These are phyloP conservation scores for Geum urbanum DNA, from an alignment of 306 rosid species.

Conservation along the genomic window DNA sequence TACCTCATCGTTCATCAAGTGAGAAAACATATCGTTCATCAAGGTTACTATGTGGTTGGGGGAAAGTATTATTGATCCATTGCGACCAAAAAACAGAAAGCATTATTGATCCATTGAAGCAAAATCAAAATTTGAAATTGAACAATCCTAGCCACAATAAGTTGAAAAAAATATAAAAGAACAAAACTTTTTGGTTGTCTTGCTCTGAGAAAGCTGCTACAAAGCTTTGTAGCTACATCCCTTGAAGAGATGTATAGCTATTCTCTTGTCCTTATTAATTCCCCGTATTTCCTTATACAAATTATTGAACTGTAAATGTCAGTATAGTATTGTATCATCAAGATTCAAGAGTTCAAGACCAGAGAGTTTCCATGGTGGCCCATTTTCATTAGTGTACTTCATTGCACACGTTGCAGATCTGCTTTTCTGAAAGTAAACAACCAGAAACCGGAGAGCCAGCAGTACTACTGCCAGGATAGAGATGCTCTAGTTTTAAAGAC, in stretches of 20 bases:
- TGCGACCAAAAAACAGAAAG: too few species aligned
- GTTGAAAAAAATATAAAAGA: not conserved
- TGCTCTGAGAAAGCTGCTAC: not conserved
- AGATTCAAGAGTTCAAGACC: too few species aligned
- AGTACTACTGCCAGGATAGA: not conserved
- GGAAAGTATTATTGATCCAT: too few species aligned
- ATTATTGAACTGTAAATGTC: constrained; percentile 10
- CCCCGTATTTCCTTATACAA: not conserved
- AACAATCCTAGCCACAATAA: not conserved
- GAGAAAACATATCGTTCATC: too few species aligned
- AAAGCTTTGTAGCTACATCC: not conserved
- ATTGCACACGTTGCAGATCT: not conserved
- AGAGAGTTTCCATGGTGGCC: not conserved
- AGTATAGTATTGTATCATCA: not conserved
- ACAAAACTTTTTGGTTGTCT: not conserved
- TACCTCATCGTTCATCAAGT: too few species aligned
- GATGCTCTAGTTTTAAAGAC: not conserved
- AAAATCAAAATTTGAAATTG: not conserved
- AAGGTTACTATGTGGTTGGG: too few species aligned
- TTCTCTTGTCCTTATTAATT: not conserved
- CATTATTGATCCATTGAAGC: too few species aligned
- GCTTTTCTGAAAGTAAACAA: not conserved
- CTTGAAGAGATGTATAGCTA: not conserved
- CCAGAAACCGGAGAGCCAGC: not conserved
- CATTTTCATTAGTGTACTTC: not conserved